A percentile compares a stretch with the other conserved stretches of the same genome.
Evolutionary conservation across 768 basidiomycete genomes (phyloP).

Genomic region (Collybia sordida): DNA sequence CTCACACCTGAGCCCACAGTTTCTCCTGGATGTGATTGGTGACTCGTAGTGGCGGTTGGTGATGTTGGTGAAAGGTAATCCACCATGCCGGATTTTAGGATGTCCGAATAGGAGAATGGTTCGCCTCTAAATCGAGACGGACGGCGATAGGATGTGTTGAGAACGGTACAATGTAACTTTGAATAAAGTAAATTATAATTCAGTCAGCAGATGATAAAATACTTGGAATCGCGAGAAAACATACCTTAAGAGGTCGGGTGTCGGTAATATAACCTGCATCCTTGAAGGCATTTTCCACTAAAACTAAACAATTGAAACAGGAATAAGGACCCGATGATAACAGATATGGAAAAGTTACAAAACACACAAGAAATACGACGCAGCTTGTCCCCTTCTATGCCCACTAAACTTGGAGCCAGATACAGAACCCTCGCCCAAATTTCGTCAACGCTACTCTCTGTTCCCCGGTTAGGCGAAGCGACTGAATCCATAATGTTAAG

Average conservation of each 20-base stretch:
- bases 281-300: slow-evolving; percentile 39
- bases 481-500: slow-evolving; percentile 45
- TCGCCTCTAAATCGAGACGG: slow-evolving; percentile 9
- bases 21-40: too few species aligned
- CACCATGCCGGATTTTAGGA: slow-evolving; percentile 5
- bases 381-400: slow-evolving; percentile 22
- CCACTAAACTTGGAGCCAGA: slow-evolving; percentile 43
- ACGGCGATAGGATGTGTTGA: slow-evolving; percentile 17
- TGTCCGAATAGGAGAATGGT: slow-evolving; percentile 18
- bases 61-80: neutral
- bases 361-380: slow-evolving; percentile 28
- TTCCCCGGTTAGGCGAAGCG: neutral
- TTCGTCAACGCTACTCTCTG: slow-evolving; percentile 18
- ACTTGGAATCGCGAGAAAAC: slow-evolving; percentile 4
- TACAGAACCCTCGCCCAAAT: slow-evolving; percentile 54
- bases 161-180: slow-evolving; percentile 20
- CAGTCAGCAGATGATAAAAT: slow-evolving; percentile 51
- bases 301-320: slow-evolving; percentile 24
- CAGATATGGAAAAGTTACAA: neutral
- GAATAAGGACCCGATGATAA: neutral
- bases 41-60: neutral
- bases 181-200: slow-evolving; percentile 39
- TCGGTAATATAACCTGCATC: slow-evolving; percentile 44
- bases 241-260: slow-evolving; percentile 50
- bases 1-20: too few species aligned